A percentile compares a stretch with the other conserved stretches of the same genome.
Evolutionary conservation across 179 eudicot genomes (phyloP).

Genomic region (Drosera spatulata): DNA sequence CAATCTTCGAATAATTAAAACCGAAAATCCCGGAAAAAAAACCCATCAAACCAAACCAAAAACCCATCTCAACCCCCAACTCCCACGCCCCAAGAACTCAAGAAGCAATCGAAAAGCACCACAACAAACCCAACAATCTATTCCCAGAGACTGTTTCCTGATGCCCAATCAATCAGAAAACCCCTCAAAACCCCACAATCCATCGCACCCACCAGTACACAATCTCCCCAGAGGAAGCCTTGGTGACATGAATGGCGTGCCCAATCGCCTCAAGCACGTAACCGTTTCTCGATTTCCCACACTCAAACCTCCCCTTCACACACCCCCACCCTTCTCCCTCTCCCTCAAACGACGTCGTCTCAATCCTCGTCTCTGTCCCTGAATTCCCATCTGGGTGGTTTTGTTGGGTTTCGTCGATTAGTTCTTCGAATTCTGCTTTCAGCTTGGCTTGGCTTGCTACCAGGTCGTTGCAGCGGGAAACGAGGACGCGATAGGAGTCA

Average conservation of each 20-base stretch:
- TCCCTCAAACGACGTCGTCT: conserved; percentile 15
- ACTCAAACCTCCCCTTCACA: conserved; percentile 24
- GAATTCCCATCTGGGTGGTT: conserved; percentile 1
- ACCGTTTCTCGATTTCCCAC: conserved; percentile 23
- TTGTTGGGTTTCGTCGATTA: conserved; percentile 13
- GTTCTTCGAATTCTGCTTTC: conserved; percentile 26
- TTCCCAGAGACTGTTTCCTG: too few relatives aligned
- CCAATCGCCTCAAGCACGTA: conserved; percentile 56
- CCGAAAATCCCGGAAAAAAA: too few relatives aligned
- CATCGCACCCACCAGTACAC: conserved; percentile 39
- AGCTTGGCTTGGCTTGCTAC: conserved; percentile 14
- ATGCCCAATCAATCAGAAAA: too few relatives aligned
- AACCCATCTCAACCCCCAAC: too few relatives aligned
- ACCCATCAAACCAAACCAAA: too few relatives aligned
- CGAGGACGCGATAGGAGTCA: conserved; percentile 3
- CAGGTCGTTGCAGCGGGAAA: conserved; percentile 6
- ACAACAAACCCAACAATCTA: too few relatives aligned
- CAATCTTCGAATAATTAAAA: too few relatives aligned
- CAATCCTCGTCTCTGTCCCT: not conserved
- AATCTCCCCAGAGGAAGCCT: conserved; percentile 38
- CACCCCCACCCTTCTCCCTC: conserved; percentile 8
- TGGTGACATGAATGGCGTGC: conserved; percentile 54
- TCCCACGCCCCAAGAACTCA: too few relatives aligned
- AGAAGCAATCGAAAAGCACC: too few relatives aligned
- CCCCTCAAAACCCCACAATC: too few relatives aligned